Base-by-base conservation (phyloP, 306 rosid genomes). In the Acmispon strigosus region DNA sequence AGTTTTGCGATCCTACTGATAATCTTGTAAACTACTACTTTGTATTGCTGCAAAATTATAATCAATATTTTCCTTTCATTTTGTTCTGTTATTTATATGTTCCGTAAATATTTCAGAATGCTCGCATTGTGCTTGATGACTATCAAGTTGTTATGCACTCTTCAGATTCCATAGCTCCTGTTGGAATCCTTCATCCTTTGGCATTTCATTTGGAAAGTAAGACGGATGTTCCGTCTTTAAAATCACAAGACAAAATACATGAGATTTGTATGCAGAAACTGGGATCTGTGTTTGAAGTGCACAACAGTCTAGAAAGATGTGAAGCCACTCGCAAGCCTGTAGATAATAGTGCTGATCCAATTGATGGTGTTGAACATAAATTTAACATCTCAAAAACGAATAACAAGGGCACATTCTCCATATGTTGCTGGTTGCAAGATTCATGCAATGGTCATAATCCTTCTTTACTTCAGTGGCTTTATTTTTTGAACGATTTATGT, bases 111-210 rank as follows among this genome's bases (percentile, higher is more conserved):
- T 76, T 77, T 43, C 87, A 89, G 98, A 94, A 84, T 78, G 91
- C 91, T 77, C 82, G 85, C 76, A 91, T 94, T 61, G 65, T 87
- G 72, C 95, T 94, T 20, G 98, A 90, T 68, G 85, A 84, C 78
- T 87, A 66, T 84, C 84, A 91, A 86, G 78, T 90, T 69, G 83
- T 90, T 78, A 79, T 81, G 90, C 95, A 90, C 86, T 94, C 97
- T 43, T 73, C 98, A 37, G 95, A 86, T 84, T 81, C 95, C 72
- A 86, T 94, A 71, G 97, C 97, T 75, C 95, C 97, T 20, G 97
- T 86, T 68, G 98, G 92, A 62, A 73, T 94, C 80, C 95, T 94
- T 77, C 97, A 94, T 63, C 96, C 96, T 5, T 72, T 80, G 82
- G 83, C 85, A 70, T 94, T 94, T 69, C 98, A 91, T 86, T 81